Evolutionary conservation across 2,329 filamentous ascomycete species (phyloP).

Genomic region (Clarireedia hainanense): DNA sequence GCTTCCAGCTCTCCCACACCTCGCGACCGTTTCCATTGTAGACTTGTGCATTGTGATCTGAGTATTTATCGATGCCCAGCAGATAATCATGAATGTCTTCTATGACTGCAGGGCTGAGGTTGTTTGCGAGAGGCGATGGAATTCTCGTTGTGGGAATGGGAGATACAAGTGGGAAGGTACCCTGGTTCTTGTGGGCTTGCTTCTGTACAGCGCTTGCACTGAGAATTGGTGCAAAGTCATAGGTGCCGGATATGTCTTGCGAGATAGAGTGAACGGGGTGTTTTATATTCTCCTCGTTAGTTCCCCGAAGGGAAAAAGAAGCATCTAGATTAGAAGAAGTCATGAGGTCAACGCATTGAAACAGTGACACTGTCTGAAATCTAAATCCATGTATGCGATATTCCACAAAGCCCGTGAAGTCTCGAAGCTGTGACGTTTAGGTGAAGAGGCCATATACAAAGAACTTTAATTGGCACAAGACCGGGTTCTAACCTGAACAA

Average conservation of each 20-base stretch:
- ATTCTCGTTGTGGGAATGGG: slow-evolving; percentile 15
- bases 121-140: slow-evolving; percentile 16
- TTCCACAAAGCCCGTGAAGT: neutral
- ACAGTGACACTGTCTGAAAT: neutral
- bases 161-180: slow-evolving; percentile 11
- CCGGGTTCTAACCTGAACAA: neutral
- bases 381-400: neutral
- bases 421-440: neutral
- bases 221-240: slow-evolving; percentile 17
- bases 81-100: slow-evolving; percentile 7
- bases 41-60: neutral
- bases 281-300: neutral
- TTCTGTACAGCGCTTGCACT: slow-evolving; percentile 10
- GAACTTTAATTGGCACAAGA: neutral
- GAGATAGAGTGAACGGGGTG: neutral
- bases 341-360: neutral
- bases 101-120: slow-evolving; percentile 16
- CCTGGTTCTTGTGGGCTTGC: neutral
- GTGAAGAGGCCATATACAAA: neutral
- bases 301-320: too few species aligned
- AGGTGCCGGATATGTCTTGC: slow-evolving; percentile 1
- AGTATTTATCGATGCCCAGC: neutral
- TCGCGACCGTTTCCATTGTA: slow-evolving; percentile 14
- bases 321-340: too few species aligned
- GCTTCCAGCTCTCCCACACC: slow-evolving; percentile 25